Base-by-base conservation (phyloP, 192 early-diverging fungal genomes). In the Coemansia sp. region DNA sequence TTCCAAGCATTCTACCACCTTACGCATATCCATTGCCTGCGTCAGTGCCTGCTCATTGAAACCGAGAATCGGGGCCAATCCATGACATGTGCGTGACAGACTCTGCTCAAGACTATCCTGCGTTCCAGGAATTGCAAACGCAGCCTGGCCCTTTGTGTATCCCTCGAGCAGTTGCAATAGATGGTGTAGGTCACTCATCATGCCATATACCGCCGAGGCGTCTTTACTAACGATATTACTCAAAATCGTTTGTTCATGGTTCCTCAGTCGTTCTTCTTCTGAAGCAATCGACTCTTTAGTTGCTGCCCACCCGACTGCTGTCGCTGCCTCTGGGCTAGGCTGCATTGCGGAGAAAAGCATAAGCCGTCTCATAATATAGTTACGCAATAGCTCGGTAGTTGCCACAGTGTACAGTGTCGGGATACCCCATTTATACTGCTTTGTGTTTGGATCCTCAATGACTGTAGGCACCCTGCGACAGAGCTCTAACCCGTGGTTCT, bases 371-470 rank as follows among this genome's bases (percentile, higher is more conserved):
- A 69, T 29, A 5, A 72, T 31, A 33, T 72, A 27, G 57, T 80
- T 80, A 3, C 78, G 57, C 42, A 80, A 32, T 23, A 80, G 22
- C 66, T 80, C 78, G 25, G 66, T 69, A 1, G 78, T 61, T 9
- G 70, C 63, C 23, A 80, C 78, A 1, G 70, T 33, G 33, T 75
- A 73, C 22, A 80, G 39, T 0, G 78, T 66, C n/a, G 78, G 78
- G 22, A 80, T 61, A 0, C 78, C 78, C 78, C 78, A 80, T 36
- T 57, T 67, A 59, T 75, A 80, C 66, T 80, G 78, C n/a, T 54
- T 51, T 2, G 78, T 72, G 30, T 50, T 55, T 27, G 78, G 73
- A 20, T 80, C 78, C 24, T 71, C 78, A 23, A 80, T 53, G 29
- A 80, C 78, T 3, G 70, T 64, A 6, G 78, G 78, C 60, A 75